Percentiles rank a stretch among this genome's conserved stretches.
phyloP scores from a whole-genome alignment of 2,329 filamentous ascomycete genomes.

The Helotiales sp. region DNA sequence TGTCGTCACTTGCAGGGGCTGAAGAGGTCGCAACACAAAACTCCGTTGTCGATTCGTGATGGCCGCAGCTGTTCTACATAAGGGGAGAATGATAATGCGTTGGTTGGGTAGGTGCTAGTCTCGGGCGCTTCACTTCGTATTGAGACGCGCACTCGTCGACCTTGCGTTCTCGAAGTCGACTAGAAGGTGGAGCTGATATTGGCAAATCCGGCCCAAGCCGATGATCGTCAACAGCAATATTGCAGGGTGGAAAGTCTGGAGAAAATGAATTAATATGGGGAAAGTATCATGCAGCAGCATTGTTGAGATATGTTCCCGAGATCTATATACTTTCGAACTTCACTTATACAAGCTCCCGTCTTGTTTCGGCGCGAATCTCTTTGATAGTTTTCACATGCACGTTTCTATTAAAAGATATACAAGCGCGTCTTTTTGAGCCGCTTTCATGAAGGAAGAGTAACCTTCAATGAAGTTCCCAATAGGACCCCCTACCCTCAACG shows the following conservation, averaged over 20 bases:
- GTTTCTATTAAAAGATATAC: too few species aligned
- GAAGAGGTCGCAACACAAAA: not conserved
- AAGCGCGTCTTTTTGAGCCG: too few species aligned
- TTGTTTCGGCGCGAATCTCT: too few species aligned
- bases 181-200: not conserved
- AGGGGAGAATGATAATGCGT: not conserved
- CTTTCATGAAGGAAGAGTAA: too few species aligned
- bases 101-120: not conserved
- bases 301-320: not conserved
- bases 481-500: too few species aligned
- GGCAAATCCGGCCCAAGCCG: not conserved
- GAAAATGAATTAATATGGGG: not conserved
- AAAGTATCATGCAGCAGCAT: not conserved
- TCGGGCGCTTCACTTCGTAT: slow-evolving; percentile 1
- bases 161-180: slow-evolving; percentile 1
- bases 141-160: not conserved
- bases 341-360: too few species aligned
- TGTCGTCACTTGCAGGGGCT: not conserved
- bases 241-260: not conserved
- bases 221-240: not conserved
- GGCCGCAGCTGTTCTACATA: not conserved
- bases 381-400: too few species aligned
- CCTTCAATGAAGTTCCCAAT: too few species aligned
- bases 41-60: not conserved
- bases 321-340: too few species aligned